These are phyloP conservation scores for Phytopythium mirpurense DNA, from an alignment of 352 stramenopile genomes.

Conservation along the genomic window DNA sequence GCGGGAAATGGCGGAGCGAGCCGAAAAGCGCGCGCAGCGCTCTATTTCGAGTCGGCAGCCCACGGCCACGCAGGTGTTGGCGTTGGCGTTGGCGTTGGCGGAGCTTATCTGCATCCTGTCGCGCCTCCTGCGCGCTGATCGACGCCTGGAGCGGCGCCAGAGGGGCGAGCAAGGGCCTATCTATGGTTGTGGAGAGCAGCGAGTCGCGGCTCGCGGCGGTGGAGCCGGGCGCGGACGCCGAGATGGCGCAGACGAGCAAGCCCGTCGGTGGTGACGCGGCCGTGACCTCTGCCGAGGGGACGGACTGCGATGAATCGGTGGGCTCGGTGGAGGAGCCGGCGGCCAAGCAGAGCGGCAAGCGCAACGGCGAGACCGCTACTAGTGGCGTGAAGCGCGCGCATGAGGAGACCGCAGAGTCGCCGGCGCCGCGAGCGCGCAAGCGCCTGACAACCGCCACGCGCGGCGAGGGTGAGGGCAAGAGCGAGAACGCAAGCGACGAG, in stretches of 20 bases:
- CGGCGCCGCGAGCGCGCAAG: not conserved
- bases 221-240: not conserved
- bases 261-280: not conserved
- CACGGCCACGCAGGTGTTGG: not conserved
- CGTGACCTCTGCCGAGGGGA: slow-evolving; percentile 1
- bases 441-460: not conserved
- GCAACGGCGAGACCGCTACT: not conserved
- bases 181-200: not conserved
- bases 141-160: not conserved
- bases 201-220: not conserved
- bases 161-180: too few relatives aligned
- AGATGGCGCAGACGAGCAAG: not conserved
- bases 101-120: not conserved
- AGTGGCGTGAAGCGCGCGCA: slow-evolving; percentile 1
- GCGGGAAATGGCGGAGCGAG: not conserved
- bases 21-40: not conserved
- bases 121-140: not conserved
- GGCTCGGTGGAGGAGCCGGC: slow-evolving; percentile 3
- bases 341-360: not conserved
- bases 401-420: not conserved
- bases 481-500: too few relatives aligned
- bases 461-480: not conserved
- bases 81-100: not conserved
- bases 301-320: slow-evolving; percentile 8
- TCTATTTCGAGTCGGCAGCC: not conserved